Percentiles rank a stretch among this genome's conserved stretches.
phyloP scores from a whole-genome alignment of 352 stramenopile genomes.

The Globisporangium polare region DNA sequence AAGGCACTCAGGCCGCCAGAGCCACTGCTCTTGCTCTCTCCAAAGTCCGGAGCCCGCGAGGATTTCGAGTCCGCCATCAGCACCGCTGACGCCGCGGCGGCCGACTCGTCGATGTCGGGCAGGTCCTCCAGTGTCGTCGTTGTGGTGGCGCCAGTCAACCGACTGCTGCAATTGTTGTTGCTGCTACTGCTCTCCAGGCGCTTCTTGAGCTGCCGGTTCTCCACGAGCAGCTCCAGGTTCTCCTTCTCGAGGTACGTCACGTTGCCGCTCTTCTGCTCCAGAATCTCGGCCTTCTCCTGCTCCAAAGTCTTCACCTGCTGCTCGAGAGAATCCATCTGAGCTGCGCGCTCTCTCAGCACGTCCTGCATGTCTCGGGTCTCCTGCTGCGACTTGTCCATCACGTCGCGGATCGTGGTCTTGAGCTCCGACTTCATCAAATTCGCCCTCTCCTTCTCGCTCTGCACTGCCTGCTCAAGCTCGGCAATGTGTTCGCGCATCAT shows the following conservation, averaged over 20 bases:
- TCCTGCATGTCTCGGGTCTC: constrained; percentile 50
- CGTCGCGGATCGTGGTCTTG: constrained; percentile 22
- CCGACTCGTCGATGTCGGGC: constrained; percentile 24
- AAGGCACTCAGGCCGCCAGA: constrained; percentile 20
- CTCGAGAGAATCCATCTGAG: constrained; percentile 38
- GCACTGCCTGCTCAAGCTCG: constrained; percentile 33
- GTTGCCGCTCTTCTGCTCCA: constrained; percentile 32
- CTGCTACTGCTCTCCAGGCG: constrained; percentile 21
- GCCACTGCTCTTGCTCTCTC: neutral
- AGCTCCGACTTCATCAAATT: constrained; percentile 28
- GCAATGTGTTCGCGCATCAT: constrained; percentile 34
- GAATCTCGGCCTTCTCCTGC: constrained; percentile 22
- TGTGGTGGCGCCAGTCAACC: neutral
- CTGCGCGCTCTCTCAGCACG: constrained; percentile 43
- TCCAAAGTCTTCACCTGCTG: constrained; percentile 23
- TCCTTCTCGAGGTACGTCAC: constrained; percentile 64
- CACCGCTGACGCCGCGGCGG: constrained; percentile 20
- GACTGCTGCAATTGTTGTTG: neutral
- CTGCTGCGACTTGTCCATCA: constrained; percentile 46
- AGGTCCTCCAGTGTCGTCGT: constrained; percentile 6
- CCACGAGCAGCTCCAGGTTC: constrained; percentile 59
- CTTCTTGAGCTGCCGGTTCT: constrained; percentile 57
- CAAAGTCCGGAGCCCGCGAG: neutral
- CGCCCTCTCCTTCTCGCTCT: constrained; percentile 30
- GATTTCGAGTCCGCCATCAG: neutral